These are phyloP conservation scores for Brassica hybrid DNA, from an alignment of 441 rosid genomes.

Conservation along the genomic window DNA sequence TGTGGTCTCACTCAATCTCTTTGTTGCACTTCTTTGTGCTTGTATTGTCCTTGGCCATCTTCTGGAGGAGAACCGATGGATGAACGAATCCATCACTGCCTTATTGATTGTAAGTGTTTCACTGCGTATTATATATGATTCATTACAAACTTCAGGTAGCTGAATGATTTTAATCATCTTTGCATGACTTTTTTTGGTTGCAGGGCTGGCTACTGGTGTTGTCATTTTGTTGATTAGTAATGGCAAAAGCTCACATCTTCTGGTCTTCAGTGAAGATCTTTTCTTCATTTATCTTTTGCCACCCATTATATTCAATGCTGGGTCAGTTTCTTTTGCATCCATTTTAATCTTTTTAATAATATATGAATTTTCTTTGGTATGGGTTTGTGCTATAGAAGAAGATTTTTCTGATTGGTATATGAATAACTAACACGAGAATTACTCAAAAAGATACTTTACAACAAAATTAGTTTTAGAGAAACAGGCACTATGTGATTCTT, in stretches of 20 bases:
- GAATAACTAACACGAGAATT: too few relatives aligned
- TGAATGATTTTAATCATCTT: not conserved
- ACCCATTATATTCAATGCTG: constrained; percentile 56
- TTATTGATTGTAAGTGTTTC: constrained; percentile 70
- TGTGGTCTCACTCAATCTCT: constrained; percentile 87
- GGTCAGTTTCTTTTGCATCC: constrained; percentile 42
- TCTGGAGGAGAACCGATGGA: constrained; percentile 92
- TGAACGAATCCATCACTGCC: constrained; percentile 96
- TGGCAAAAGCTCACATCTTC: constrained; percentile 49
- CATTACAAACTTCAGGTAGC: not conserved
- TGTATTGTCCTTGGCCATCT: constrained; percentile 97
- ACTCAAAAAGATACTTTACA: too few relatives aligned
- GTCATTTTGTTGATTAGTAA: constrained; percentile 47
- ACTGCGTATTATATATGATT: not conserved
- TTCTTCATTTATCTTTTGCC: constrained; percentile 59
- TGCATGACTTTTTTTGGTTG: constrained; percentile 26
- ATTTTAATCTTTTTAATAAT: not conserved
- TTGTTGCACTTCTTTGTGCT: constrained; percentile 91
- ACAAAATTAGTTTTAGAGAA: too few relatives aligned
- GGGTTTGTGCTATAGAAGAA: too few relatives aligned
- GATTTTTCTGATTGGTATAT: too few relatives aligned
- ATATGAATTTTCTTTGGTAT: too few relatives aligned
- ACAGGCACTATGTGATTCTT: constrained; percentile 19
- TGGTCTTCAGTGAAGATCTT: too few relatives aligned
- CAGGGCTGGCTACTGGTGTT: constrained; percentile 50